Conservation (phyloP, 164 flowering plant species). For the Magnolia officinalis region DNA sequence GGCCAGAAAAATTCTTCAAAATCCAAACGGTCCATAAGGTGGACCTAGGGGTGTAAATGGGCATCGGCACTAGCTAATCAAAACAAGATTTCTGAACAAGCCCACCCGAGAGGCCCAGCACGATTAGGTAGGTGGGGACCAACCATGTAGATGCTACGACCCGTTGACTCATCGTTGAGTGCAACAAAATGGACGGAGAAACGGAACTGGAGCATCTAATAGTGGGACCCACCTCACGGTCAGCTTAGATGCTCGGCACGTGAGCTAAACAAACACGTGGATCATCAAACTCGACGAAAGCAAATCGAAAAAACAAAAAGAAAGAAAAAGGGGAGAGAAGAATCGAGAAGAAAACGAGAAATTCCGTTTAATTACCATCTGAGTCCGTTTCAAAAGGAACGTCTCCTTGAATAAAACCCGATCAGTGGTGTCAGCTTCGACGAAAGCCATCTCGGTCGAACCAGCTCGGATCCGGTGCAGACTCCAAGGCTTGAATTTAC, state of each 20-base stretch:
- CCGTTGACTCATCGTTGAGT: neutral
- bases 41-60: too few relatives aligned
- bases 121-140: too few relatives aligned
- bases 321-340: neutral
- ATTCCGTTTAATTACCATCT: slow-evolving; percentile 32
- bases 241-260: too few relatives aligned
- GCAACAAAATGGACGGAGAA: neutral
- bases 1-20: too few relatives aligned
- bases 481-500: slow-evolving; percentile 25
- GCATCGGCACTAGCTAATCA: too few relatives aligned
- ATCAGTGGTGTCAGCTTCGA: slow-evolving; percentile 28
- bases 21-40: too few relatives aligned
- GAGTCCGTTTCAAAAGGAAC: slow-evolving; percentile 42
- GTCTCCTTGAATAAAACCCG: slow-evolving; percentile 44
- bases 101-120: too few relatives aligned
- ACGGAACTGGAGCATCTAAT: neutral
- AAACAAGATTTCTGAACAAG: too few relatives aligned
- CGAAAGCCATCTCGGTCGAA: slow-evolving; percentile 33
- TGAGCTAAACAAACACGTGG: neutral
- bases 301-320: neutral
- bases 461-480: slow-evolving; percentile 26
- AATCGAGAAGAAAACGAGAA: neutral
- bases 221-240: too few relatives aligned
- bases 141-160: too few relatives aligned
- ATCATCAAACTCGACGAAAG: neutral